Conservation (phyloP, 768 basidiomycete genomes). For the Pulveroboletus frians region DNA sequence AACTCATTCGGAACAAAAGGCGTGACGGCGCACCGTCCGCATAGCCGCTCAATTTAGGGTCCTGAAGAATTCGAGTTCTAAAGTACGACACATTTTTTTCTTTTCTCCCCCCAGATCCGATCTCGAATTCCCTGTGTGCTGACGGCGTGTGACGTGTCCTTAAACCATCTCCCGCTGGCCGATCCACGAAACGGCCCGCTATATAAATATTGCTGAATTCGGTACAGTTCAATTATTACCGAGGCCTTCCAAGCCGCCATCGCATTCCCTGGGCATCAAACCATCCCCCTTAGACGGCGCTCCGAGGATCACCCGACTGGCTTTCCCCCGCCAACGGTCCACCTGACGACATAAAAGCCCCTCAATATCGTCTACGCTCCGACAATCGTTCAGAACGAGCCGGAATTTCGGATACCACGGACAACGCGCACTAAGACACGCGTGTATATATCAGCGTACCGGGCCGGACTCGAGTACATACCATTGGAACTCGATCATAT, state of each 20-base stretch:
- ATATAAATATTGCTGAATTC: background rate
- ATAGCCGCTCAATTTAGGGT: background rate
- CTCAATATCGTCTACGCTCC: slow-evolving; percentile 44
- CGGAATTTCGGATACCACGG: slow-evolving; percentile 58
- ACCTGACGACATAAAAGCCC: slow-evolving; percentile 40
- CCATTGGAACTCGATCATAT: slow-evolving; percentile 69
- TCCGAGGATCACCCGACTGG: slow-evolving; percentile 4
- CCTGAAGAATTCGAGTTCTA: background rate
- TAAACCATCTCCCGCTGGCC: background rate
- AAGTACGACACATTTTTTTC: background rate
- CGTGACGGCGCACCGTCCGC: background rate
- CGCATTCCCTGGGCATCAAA: background rate
- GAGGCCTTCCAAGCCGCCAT: slow-evolving; percentile 1
- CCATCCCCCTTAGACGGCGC: background rate
- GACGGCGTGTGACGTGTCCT: background rate
- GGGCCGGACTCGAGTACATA: slow-evolving; percentile 14
- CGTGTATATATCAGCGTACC: background rate
- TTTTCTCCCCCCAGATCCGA: background rate
- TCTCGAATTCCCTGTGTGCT: background rate
- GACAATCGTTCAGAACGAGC: slow-evolving; percentile 37
- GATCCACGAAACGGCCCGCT: background rate
- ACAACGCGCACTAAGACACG: slow-evolving; percentile 35
- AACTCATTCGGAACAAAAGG: background rate
- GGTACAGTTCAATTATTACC: background rate
- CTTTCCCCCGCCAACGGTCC: slow-evolving; percentile 46